Evolutionary conservation across 208 protist genomes (phyloP), one percentile per base, ranked within the genome.

Genomic region (Angomonas deanei): DNA sequence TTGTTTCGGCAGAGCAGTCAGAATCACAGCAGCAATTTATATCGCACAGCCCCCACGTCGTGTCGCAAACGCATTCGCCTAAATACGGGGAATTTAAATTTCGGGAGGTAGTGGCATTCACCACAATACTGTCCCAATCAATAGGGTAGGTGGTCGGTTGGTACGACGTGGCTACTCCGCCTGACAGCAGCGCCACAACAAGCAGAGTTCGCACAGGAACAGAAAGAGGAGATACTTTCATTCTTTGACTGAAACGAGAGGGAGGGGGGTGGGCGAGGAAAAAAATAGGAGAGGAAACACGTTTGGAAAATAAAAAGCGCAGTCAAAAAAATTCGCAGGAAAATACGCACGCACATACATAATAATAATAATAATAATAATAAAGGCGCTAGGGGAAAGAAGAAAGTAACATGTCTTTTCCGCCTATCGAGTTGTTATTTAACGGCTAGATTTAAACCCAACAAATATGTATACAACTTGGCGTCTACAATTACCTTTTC

Each of bases 11-110:
- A 19, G 63, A 71, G 55, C 82, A 94, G 54, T 93, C 87, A 1
- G 53, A 31, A 52, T 94, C 87, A 54, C 84, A 90, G 55, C 87
- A 94, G 39, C 87, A 94, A 61, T 88, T 80, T 10, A 76, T 63
- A 59, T 91, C 84, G 67, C 87, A 94, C 5, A 78, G 27, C 8
- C 74, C 80, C 58, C 72, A 74, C 13, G 76, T 90, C 21, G 79
- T 33, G 58, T 94, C 82, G 46, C 87, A 94, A 30, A 90, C 75
- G 54, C 82, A 94, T 21, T 83, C 69, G 10, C 84, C 84, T 23
- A 94, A 57, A 75, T 78, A 88, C 0, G 82, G 80, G n/a, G 83
- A 89, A 55, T 86, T 72, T 32, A 94, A 68, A 67, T 82, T 88
- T 0, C 84, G 78, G 10, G 60, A 42, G 23, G 32, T 49, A 17